A percentile compares a stretch with the other conserved stretches of the same genome.
These are phyloP conservation scores for Goffeauzyma gilvescens DNA, from an alignment of 768 basidiomycete species.

Conservation along the genomic window DNA sequence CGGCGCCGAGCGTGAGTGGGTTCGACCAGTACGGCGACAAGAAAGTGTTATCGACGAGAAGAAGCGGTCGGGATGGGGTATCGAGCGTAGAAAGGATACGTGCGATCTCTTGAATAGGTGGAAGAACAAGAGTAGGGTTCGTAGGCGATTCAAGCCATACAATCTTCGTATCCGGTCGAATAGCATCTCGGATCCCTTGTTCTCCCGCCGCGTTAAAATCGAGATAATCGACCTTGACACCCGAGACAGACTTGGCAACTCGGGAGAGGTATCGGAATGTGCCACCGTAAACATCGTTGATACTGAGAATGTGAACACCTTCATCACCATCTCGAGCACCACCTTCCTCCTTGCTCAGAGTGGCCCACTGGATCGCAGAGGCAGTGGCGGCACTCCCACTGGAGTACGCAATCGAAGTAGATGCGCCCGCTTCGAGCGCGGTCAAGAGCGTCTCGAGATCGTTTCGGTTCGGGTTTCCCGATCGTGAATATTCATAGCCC, in stretches of 20 bases:
- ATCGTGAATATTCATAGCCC: conserved; percentile 58
- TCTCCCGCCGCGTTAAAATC: conserved; percentile 58
- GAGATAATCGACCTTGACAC: conserved; percentile 48
- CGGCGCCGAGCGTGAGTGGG: conserved; percentile 55
- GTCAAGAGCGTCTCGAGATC: conserved; percentile 62
- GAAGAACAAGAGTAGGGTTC: conserved; percentile 75
- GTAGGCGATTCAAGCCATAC: conserved; percentile 91
- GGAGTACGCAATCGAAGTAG: conserved; percentile 66
- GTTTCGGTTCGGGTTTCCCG: conserved; percentile 68
- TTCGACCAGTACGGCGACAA: conserved; percentile 78
- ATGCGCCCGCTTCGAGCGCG: conserved; percentile 48
- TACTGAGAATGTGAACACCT: conserved; percentile 57
- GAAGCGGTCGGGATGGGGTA: conserved; percentile 41
- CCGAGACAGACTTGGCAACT: conserved; percentile 15
- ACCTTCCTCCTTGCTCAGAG: conserved; percentile 20
- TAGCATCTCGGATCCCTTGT: conserved; percentile 44
- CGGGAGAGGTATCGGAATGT: conserved; percentile 44
- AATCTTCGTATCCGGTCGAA: conserved; percentile 47
- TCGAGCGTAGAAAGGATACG: conserved; percentile 44
- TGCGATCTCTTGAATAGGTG: conserved; percentile 57
- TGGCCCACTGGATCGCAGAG: conserved; percentile 47
- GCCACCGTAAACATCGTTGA: conserved; percentile 88
- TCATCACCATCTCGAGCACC: conserved; percentile 32
- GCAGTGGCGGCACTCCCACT: conserved; percentile 76
- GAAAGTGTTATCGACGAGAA: conserved; percentile 90